These are phyloP conservation scores for Thalassiosira allenii DNA, from an alignment of 352 stramenopile genomes.

Conservation along the genomic window DNA sequence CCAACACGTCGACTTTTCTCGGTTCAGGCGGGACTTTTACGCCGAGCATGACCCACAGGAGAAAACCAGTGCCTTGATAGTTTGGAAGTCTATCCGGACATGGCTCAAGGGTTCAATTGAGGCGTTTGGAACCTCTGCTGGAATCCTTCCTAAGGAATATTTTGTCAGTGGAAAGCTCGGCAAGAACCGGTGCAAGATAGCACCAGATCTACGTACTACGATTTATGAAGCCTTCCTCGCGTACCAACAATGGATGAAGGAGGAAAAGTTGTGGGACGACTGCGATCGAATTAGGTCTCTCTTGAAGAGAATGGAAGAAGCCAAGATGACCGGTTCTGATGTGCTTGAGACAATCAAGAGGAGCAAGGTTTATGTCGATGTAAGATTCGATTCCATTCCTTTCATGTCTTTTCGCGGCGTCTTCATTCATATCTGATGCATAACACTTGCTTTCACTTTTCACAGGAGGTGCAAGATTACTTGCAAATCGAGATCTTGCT, in stretches of 20 bases:
- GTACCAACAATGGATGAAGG: conserved; percentile 59
- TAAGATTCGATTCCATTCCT: no score
- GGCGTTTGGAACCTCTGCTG: conserved; percentile 46
- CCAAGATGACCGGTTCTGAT: conserved; percentile 22
- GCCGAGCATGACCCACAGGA: conserved; percentile 11
- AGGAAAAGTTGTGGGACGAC: conserved; percentile 69
- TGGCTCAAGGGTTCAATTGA: conserved; percentile 83
- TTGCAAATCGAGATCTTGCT: conserved; percentile 69
- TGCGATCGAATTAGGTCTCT: conserved; percentile 58
- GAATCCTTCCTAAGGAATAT: conserved; percentile 48
- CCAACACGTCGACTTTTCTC: conserved; percentile 57
- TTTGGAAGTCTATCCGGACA: conserved; percentile 75
- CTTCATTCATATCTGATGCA: no score
- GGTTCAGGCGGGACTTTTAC: conserved; percentile 69
- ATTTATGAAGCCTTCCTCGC: conserved; percentile 65
- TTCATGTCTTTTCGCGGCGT: no score
- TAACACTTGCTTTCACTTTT: no score
- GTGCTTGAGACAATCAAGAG: conserved; percentile 40
- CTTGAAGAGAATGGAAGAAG: conserved; percentile 21
- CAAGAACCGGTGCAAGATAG: conserved; percentile 66
- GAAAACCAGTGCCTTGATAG: conserved; percentile 57
- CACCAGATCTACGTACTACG: conserved; percentile 25
- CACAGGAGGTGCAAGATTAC: conserved; percentile 62
- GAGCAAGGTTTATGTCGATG: conserved; percentile 66
- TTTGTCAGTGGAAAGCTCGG: conserved; percentile 59